Percentiles rank a stretch among this genome's conserved stretches.
phyloP scores from a whole-genome alignment of 768 basidiomycete species.

The Boletus pseudopeckii region DNA sequence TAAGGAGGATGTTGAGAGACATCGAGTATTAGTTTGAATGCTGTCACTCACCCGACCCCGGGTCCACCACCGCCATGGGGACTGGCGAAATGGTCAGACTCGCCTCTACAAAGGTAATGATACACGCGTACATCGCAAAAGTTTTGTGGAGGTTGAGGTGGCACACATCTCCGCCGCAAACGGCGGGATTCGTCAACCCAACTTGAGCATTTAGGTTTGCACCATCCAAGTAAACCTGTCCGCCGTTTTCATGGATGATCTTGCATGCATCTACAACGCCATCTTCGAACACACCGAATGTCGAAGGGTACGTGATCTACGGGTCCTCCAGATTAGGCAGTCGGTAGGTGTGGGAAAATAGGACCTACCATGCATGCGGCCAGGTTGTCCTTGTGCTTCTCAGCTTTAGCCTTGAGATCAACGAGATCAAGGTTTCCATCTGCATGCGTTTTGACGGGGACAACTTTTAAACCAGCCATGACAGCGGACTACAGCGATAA shows the following conservation, averaged over 20 bases:
- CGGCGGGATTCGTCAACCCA: conserved; percentile 87
- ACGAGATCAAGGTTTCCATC: conserved; percentile 88
- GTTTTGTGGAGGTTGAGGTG: conserved; percentile 99
- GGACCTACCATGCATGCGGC: conserved; percentile 88
- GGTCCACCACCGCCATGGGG: conserved; percentile 98
- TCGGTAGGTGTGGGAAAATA: conserved; percentile 5
- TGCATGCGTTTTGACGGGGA: conserved; percentile 83
- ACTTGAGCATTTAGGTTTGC: conserved; percentile 95
- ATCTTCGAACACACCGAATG: conserved; percentile 96
- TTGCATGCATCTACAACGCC: conserved; percentile 87
- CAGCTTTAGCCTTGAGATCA: conserved; percentile 84
- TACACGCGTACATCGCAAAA: conserved; percentile 74
- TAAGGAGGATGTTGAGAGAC: conserved; percentile 22
- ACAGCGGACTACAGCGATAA: conserved; percentile 70
- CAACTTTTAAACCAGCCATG: conserved; percentile 96
- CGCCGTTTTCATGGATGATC: conserved; percentile 92
- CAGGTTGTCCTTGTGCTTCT: conserved; percentile 85
- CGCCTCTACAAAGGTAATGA: neutral
- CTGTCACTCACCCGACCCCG: conserved; percentile 73
- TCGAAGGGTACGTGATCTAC: conserved; percentile 94
- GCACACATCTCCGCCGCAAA: conserved; percentile 97
- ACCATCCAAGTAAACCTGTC: conserved; percentile 95
- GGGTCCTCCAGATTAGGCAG: conserved; percentile 10
- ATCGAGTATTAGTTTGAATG: neutral
- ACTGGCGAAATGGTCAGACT: conserved; percentile 36